Evolutionary conservation across 352 stramenopile species (phyloP), one percentile per base, ranked within the genome.

Genomic region (Phytophthora constricta): DNA sequence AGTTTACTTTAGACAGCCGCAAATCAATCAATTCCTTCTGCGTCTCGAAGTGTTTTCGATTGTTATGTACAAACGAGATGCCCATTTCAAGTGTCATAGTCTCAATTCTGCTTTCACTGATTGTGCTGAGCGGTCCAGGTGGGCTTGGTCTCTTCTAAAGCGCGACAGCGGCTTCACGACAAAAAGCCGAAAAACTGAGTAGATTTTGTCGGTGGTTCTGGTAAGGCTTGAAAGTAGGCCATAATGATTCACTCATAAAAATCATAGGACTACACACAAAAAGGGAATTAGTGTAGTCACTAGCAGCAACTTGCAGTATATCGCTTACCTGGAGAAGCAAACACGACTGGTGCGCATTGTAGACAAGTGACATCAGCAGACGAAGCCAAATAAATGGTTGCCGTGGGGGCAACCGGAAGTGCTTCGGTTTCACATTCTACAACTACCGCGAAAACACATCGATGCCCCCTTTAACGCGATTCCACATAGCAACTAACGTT

Each of bases 301-400:
- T n/a, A n/a, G n/a, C n/a, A n/a, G n/a, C n/a, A n/a, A n/a, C n/a
- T n/a, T n/a, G n/a, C 31, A 37, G 31, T 37, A 37, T 37, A 0
- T 7, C 31, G 7, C 7, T 13, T 55, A 62, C 55, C 28, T 62
- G 19, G 2, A 62, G 19, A 9, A 62, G 9, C 19, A 47, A 22
- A 3, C 3, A 39, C 2, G 43, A 39, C 31, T 62, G 54, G n/a
- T 62, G 48, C 10, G 54, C 54, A 23, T 62, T 62, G 54, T 62
- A 62, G 20, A 53, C 42, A 3, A 62, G 10, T 14, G 54, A 37
- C 43, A 62, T 62, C 20, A 54, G 17, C n/a, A 55, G 26, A 14
- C 55, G 31, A 25, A 62, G 22, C 55, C 43, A 54, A 19, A 62
- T 48, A 9, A 19, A 62, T 48, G 7, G 43, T 20, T 37, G 39